A percentile compares a stretch with the other conserved stretches of the same genome.
Conservation (phyloP, 768 basidiomycete genomes). For the Dioszegia crocea region DNA sequence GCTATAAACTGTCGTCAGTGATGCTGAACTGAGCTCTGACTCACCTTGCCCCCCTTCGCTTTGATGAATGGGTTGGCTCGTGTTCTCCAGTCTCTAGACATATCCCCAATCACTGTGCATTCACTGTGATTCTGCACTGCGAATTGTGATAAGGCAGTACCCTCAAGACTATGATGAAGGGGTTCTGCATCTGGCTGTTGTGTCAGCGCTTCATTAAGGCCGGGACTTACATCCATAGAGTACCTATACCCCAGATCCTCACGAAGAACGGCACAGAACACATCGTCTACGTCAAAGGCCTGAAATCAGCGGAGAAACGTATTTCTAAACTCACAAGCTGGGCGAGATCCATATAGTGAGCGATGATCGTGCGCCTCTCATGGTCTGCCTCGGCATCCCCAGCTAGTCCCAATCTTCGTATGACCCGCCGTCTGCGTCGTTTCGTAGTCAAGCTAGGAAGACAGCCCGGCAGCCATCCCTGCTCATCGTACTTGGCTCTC, state of each 20-base stretch:
- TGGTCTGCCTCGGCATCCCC: constrained; percentile 16
- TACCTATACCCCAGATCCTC: constrained; percentile 14
- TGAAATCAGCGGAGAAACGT: constrained; percentile 2
- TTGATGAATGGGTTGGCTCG: constrained; percentile 17
- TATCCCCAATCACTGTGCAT: constrained; percentile 28
- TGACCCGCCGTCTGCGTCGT: constrained; percentile 17
- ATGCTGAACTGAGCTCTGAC: not conserved
- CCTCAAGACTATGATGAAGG: not conserved
- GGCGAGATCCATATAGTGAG: constrained; percentile 38
- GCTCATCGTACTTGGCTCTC: constrained; percentile 19
- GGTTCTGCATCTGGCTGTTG: constrained; percentile 8
- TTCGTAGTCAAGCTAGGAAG: constrained; percentile 10
- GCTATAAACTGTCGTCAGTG: constrained; percentile 27
- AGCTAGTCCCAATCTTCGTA: constrained; percentile 26
- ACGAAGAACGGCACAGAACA: constrained; percentile 1
- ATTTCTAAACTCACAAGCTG: constrained; percentile 19
- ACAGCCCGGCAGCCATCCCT: constrained; percentile 40
- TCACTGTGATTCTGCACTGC: not conserved
- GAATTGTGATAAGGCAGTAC: not conserved
- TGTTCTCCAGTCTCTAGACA: constrained; percentile 33
- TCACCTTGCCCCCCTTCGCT: constrained; percentile 14
- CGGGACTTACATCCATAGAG: constrained; percentile 10
- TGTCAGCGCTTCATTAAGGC: not conserved
- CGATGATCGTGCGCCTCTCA: constrained; percentile 22
- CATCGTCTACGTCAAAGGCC: constrained; percentile 8